These are phyloP conservation scores for Rhododendron ovatum DNA, from an alignment of 148 eudicot genomes.

Conservation along the genomic window DNA sequence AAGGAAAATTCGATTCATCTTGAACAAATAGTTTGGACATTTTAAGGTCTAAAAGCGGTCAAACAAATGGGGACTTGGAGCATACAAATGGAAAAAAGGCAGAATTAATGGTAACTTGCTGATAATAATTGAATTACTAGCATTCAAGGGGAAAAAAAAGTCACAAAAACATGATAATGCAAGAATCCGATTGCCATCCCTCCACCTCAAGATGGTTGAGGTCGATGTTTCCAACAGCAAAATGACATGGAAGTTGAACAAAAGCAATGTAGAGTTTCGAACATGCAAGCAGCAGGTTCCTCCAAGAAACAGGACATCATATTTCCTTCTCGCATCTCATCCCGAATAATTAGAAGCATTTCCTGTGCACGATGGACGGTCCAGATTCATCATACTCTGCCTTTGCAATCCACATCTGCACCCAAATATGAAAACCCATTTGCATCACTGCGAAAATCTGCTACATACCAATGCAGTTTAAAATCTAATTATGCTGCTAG, in stretches of 20 bases:
- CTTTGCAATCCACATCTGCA: conserved; percentile 78
- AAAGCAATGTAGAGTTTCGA: not conserved
- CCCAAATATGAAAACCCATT: not conserved
- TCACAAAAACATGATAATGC: not conserved
- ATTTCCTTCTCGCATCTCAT: not conserved
- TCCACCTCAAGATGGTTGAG: not conserved
- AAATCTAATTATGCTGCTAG: not conserved
- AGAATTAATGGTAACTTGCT: not conserved
- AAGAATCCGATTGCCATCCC: not conserved
- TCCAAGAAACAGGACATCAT: not conserved
- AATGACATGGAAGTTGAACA: not conserved
- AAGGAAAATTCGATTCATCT: not conserved
- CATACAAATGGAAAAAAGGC: not conserved
- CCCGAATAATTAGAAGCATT: not conserved
- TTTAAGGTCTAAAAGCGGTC: not conserved
- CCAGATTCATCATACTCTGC: conserved; percentile 73
- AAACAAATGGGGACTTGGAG: not conserved
- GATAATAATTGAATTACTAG: not conserved
- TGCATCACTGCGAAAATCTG: not conserved
- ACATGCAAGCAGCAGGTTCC: conserved; percentile 4
- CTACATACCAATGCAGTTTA: not conserved
- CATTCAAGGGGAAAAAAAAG: conserved; percentile 1
- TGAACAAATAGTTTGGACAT: too few relatives aligned
- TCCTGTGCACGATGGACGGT: conserved; percentile 47
- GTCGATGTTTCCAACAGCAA: not conserved